Evolutionary conservation across 1,284 basidiomycete genomes (phyloP), one percentile per base, ranked within the genome.

Genomic region (Pyrrhoderma lamaoense): DNA sequence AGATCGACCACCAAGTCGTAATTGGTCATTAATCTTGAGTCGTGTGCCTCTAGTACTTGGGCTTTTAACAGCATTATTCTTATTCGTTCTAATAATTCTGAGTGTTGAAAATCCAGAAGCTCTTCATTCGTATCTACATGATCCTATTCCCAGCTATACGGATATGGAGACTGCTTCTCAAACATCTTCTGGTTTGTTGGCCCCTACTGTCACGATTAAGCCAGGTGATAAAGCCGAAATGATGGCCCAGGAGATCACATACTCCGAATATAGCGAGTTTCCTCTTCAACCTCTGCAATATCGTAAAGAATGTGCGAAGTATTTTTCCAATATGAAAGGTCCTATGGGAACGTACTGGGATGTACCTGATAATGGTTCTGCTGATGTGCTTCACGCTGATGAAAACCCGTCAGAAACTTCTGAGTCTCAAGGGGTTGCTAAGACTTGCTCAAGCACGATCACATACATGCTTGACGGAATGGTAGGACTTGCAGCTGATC

Each of bases 401-500:
- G 66, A 70, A 42, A 31, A 31, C 5, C 27, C 5, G 11, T 5
- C 27, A 5, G 27, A 31, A 5, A 57, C 61, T 21, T 67, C 64
- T 25, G 62, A 62, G 49, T 55, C 44, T 7, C 7, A 31, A 5
- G 27, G 27, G 11, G 27, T 31, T 11, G 63, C 62, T n/a, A 57
- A 61, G 14, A 62, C 76, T 14, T 85, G 82, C 64, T 67, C 63
- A 13, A 78, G 72, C 52, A 81, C 79, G 0, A 76, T 85, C 57
- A 85, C 82, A 0, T 86, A 85, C 60, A 73, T 82, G 75, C 67
- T 85, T 36, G 80, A 82, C 60, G 82, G 82, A 4, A 66, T 73
- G 45, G 77, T 81, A 5, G 82, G 82, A 22, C 67, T 86, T 18
- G 62, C 75, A 18, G 77, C 77, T 35, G 82, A 86, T 59, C 62